Conservation (phyloP, 2,329 filamentous ascomycete species). For the Pseudocercospora musae region DNA sequence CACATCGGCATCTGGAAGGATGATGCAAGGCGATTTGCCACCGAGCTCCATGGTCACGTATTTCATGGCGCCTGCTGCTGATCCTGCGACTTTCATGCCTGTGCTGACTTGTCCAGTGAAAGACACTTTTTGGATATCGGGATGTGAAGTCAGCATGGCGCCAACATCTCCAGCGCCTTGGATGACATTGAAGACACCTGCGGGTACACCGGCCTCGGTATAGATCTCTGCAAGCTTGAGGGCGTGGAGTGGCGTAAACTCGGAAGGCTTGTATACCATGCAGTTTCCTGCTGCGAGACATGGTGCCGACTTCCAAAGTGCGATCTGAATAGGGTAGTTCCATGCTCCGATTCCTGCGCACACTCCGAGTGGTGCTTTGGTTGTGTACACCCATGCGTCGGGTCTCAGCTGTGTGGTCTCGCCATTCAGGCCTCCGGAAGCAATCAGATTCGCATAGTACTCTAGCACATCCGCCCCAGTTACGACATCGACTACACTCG, state of each 20-base stretch:
- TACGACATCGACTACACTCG: conserved; percentile 75
- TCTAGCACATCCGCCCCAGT: conserved; percentile 83
- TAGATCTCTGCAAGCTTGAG: conserved; percentile 73
- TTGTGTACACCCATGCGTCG: conserved; percentile 78
- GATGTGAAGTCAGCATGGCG: conserved; percentile 69
- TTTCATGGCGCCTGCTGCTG: conserved; percentile 77
- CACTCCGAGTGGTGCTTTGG: conserved; percentile 76
- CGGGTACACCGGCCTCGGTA: conserved; percentile 72
- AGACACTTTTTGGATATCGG: conserved; percentile 75
- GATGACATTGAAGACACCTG: conserved; percentile 83
- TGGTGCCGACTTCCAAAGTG: conserved; percentile 83
- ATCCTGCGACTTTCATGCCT: conserved; percentile 73
- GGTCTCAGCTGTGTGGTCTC: conserved; percentile 71
- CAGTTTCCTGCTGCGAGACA: conserved; percentile 83
- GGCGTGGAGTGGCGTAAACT: conserved; percentile 81
- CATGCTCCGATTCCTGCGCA: conserved; percentile 85
- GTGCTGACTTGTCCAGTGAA: conserved; percentile 87
- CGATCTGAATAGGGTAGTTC: conserved; percentile 92
- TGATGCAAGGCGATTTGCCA: conserved; percentile 76
- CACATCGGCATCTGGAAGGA: conserved; percentile 75
- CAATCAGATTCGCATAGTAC: conserved; percentile 79
- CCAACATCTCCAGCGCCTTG: conserved; percentile 78
- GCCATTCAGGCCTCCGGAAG: conserved; percentile 73
- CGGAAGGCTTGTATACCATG: conserved; percentile 88
- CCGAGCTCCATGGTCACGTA: conserved; percentile 91